phyloP scores from a whole-genome alignment of 495 filamentous ascomycete genomes.

The Penicillium salamii region DNA sequence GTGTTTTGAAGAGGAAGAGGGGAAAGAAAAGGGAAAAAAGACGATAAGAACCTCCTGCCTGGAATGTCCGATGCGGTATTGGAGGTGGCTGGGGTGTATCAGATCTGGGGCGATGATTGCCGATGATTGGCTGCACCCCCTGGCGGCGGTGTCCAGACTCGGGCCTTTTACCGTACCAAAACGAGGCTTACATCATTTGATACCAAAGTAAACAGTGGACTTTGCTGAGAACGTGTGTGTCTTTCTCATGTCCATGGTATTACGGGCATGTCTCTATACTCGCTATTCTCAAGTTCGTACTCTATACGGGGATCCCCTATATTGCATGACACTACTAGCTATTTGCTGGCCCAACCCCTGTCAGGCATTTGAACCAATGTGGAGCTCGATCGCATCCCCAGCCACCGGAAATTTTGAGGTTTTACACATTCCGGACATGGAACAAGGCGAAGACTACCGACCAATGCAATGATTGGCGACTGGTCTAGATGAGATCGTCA shows the following conservation, averaged over 20 bases:
- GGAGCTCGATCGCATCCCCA: conserved; percentile 26
- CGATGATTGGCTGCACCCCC: conserved; percentile 17
- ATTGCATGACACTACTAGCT: background rate
- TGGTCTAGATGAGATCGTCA: conserved; percentile 21
- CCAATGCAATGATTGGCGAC: conserved; percentile 22
- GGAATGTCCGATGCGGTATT: conserved; percentile 26
- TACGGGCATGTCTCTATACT: too few relatives aligned
- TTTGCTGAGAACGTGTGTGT: background rate
- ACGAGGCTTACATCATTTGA: conserved; percentile 7
- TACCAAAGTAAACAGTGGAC: background rate
- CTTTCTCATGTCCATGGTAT: too few relatives aligned
- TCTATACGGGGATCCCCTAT: background rate
- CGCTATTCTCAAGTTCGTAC: too few relatives aligned
- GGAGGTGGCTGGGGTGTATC: conserved; percentile 24
- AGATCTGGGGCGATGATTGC: conserved; percentile 13
- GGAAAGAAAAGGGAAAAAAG: conserved; percentile 12
- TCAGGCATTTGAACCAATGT: conserved; percentile 15
- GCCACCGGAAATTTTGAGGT: conserved; percentile 24
- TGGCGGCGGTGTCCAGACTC: conserved; percentile 18
- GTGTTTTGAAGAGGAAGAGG: conserved; percentile 6
- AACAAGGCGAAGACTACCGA: conserved; percentile 8
- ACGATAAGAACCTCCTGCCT: conserved; percentile 14
- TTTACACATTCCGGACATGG: conserved; percentile 16
- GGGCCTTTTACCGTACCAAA: conserved; percentile 12
- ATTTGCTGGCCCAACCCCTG: conserved; percentile 8